A percentile compares a stretch with the other conserved stretches of the same genome.
These are phyloP conservation scores for Hermanozyma aechmeae DNA, from an alignment of 805 yeast genomes.

Conservation along the genomic window DNA sequence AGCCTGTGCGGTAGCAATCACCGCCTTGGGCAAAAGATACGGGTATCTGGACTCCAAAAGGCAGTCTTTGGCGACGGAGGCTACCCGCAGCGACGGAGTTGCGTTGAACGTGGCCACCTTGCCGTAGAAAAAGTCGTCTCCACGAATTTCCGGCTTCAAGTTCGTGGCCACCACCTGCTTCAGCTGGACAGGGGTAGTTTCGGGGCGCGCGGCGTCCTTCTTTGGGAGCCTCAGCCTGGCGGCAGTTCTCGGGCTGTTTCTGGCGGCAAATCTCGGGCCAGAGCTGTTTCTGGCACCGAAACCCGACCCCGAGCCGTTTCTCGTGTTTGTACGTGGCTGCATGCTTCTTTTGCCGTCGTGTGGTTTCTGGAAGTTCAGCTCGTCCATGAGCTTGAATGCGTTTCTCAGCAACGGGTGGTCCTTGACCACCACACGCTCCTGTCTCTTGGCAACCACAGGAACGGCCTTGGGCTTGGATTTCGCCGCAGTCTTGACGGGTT, in stretches of 20 bases:
- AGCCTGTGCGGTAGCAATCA: conserved; percentile 18
- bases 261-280: no score
- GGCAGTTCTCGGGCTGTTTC: no score
- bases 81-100: conserved; percentile 23
- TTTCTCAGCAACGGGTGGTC: conserved; percentile 12
- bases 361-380: conserved; percentile 1
- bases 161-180: neutral
- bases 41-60: conserved; percentile 33
- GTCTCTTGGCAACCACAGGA: no score
- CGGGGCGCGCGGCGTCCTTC: neutral
- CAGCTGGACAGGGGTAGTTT: neutral
- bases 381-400: conserved; percentile 7
- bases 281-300: no score
- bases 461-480: no score
- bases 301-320: no score
- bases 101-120: conserved; percentile 16
- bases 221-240: no score
- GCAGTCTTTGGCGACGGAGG: conserved; percentile 30
- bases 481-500: no score
- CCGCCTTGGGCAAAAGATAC: conserved; percentile 24
- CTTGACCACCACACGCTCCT: no score
- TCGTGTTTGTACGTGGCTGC: no score
- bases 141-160: neutral
- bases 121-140: conserved; percentile 28
- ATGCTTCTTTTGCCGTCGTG: neutral